Evolutionary conservation across 108 stramenopile species (phyloP), one percentile per base, ranked within the genome.

Genomic region (Fragilaria radians): DNA sequence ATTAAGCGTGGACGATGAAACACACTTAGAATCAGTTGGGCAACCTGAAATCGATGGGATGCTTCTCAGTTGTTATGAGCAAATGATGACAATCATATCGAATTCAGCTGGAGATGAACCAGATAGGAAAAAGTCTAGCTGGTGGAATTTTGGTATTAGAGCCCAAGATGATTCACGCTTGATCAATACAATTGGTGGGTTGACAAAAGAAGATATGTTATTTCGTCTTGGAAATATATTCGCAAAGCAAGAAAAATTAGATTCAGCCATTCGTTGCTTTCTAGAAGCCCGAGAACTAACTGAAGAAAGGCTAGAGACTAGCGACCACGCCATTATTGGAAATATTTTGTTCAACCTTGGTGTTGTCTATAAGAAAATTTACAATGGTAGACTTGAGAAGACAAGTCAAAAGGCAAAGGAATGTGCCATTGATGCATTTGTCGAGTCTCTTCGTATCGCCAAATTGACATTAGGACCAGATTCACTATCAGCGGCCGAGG

Each of bases 151-250:
- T 42, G 36, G 36, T 42, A 14, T 7, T 42, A 7, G 14, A 42
- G 14, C 7, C 14, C 36, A 42, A 14, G 11, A 42, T 11, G 36
- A 42, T 42, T 42, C 36, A 7, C n/a, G n/a, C n/a, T n/a, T n/a
- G n/a, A 42, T 42, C 36, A 7, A 42, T 14, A 42, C 36, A 14
- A 14, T 42, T 42, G 36, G 36, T 11, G 36, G 36, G 32, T 30
- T 62, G 46, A 63, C 72, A 3, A 64, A 65, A 50, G 70, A 73
- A 56, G 76, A 77, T 50, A 23, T 73, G 18, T 28, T 77, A 24
- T 65, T 77, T 33, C 60, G 72, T 50, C 57, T 77, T 4, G 76
- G 68, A 7, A 73, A 65, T 61, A 52, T 77, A 22, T 64, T 70
- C 46, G 63, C 59, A 11, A 64, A 66, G 32, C 14, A 25, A 22